These are phyloP conservation scores for Rhodotorula babjevae DNA, from an alignment of 768 basidiomycete genomes.

Conservation along the genomic window DNA sequence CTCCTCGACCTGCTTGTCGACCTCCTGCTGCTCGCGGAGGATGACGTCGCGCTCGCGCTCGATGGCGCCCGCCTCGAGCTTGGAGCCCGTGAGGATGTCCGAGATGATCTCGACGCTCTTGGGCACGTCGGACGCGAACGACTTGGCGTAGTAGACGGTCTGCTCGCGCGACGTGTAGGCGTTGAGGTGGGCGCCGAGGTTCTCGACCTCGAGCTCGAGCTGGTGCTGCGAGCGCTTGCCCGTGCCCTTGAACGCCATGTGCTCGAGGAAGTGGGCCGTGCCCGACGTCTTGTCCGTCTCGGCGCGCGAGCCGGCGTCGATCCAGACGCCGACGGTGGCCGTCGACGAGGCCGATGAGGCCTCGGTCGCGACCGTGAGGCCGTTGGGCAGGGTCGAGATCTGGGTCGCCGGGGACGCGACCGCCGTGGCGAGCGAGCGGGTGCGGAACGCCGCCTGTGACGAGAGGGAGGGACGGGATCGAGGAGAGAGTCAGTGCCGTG, in stretches of 20 bases:
- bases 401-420: constrained; percentile 67
- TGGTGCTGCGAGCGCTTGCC: constrained; percentile 77
- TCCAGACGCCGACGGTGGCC: constrained; percentile 98
- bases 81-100: constrained; percentile 95
- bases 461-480: not conserved
- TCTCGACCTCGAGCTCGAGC: constrained; percentile 95
- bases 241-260: constrained; percentile 98
- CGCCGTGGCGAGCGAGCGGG: constrained; percentile 47
- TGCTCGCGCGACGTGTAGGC: constrained; percentile 98
- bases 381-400: constrained; percentile 87
- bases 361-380: constrained; percentile 68
- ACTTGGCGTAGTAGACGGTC: constrained; percentile 98
- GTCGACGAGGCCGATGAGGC: constrained; percentile 63
- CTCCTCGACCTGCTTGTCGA: constrained; percentile 96
- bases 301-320: constrained; percentile 94
- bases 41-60: constrained; percentile 97
- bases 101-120: constrained; percentile 91
- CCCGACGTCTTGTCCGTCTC: constrained; percentile 94
- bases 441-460: constrained; percentile 40
- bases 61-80: constrained; percentile 77
- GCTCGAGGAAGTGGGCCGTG: constrained; percentile 97
- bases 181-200: constrained; percentile 92
- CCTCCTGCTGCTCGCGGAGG: constrained; percentile 94
- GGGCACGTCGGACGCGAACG: constrained; percentile 90
- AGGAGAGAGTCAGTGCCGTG: not conserved